These are phyloP conservation scores for Sutorius eximius DNA, from an alignment of 1,284 basidiomycete species.

Conservation along the genomic window DNA sequence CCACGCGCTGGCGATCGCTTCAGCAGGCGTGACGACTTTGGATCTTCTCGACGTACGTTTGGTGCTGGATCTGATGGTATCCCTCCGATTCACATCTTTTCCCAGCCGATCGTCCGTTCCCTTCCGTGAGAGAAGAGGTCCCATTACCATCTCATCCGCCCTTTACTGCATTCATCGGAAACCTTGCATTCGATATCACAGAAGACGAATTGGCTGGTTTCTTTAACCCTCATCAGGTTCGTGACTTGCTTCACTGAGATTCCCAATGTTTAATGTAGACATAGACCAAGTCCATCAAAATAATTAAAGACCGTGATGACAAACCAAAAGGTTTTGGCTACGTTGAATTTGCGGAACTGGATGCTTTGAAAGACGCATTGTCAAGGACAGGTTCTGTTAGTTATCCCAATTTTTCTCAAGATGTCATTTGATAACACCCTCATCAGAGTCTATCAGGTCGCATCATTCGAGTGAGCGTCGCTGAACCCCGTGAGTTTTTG, in stretches of 20 bases:
- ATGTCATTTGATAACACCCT: slow-evolving; percentile 10
- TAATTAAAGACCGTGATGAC: slow-evolving; percentile 88
- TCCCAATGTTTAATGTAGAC: slow-evolving; percentile 1
- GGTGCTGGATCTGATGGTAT: slow-evolving; percentile 3
- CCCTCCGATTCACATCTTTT: slow-evolving; percentile 12
- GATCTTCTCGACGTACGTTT: slow-evolving; percentile 57
- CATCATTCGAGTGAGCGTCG: slow-evolving; percentile 87
- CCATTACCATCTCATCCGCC: slow-evolving; percentile 94
- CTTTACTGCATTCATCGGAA: slow-evolving; percentile 95
- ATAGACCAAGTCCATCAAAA: slow-evolving; percentile 83
- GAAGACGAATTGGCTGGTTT: slow-evolving; percentile 84
- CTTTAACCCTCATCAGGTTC: slow-evolving; percentile 67
- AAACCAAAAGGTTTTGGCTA: slow-evolving; percentile 99
- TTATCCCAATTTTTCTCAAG: slow-evolving; percentile 13
- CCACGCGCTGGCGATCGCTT: slow-evolving; percentile 52
- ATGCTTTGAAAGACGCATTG: slow-evolving; percentile 83
- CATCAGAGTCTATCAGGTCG: slow-evolving; percentile 72
- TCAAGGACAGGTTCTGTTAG: slow-evolving; percentile 55
- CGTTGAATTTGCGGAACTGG: slow-evolving; percentile 86
- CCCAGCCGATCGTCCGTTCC: slow-evolving; percentile 59
- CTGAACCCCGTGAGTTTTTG: slow-evolving; percentile 81
- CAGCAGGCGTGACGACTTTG: slow-evolving; percentile 60
- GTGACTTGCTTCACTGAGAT: slow-evolving; percentile 19
- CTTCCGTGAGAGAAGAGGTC: slow-evolving; percentile 81
- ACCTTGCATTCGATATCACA: slow-evolving; percentile 90